Evolutionary conservation across 176 grass and related monocot genomes (phyloP).

Genomic region (Saccharum spontaneum): DNA sequence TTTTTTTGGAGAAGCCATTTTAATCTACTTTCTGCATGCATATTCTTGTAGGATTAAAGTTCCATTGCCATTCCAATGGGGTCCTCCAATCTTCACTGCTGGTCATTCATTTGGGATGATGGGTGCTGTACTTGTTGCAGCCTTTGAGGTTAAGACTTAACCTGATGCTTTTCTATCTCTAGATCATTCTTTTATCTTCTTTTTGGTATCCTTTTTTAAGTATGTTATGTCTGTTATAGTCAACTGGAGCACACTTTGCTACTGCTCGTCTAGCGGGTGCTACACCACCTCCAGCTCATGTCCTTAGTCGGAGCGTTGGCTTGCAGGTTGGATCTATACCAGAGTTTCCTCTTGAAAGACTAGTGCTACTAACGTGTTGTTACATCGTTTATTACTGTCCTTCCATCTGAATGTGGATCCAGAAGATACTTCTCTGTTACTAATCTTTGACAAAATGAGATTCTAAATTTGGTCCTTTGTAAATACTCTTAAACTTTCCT

Average conservation of each 20-base stretch:
- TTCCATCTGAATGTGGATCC: constrained; percentile 6
- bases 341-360: constrained; percentile 1
- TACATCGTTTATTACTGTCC: not conserved
- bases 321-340: constrained; percentile 67
- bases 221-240: constrained; percentile 52
- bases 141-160: constrained; percentile 69
- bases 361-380: not conserved
- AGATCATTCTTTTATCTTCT: constrained; percentile 18
- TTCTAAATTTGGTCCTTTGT: constrained; percentile 21
- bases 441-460: constrained; percentile 9
- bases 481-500: constrained; percentile 14
- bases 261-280: constrained; percentile 93
- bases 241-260: constrained; percentile 86
- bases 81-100: constrained; percentile 84
- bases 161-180: constrained; percentile 2
- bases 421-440: not conserved
- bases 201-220: constrained; percentile 9
- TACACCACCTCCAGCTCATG: constrained; percentile 79
- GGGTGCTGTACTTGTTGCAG: constrained; percentile 97
- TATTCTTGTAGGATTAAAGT: constrained; percentile 81
- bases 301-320: constrained; percentile 88
- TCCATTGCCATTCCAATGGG: constrained; percentile 96
- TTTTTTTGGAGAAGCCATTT: constrained; percentile 22
- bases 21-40: constrained; percentile 20
- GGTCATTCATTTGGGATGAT: constrained; percentile 99